Evolutionary conservation across 331 rosid genomes (phyloP).

Genomic region (Pyrus hybrid): DNA sequence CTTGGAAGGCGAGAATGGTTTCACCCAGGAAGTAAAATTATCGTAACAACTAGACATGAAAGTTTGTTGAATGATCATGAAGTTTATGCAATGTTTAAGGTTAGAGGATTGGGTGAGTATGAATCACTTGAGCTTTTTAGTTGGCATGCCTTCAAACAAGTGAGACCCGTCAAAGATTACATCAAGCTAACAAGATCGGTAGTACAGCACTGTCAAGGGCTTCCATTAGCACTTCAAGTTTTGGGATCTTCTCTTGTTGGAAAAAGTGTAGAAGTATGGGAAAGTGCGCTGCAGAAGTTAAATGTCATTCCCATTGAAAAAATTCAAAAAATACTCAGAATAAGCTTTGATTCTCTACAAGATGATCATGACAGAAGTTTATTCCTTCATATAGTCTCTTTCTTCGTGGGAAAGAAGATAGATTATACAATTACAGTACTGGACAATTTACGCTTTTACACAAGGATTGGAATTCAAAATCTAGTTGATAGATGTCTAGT

Average conservation of each 20-base stretch:
- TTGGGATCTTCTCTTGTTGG: slow-evolving; percentile 2
- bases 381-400: not conserved
- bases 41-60: not conserved
- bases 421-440: not conserved
- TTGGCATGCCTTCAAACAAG: slow-evolving; percentile 1
- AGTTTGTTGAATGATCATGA: not conserved
- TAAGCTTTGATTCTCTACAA: slow-evolving; percentile 1
- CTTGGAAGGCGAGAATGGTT: not conserved
- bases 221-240: not conserved
- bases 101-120: not conserved
- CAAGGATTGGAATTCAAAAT: not conserved
- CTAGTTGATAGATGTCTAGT: slow-evolving; percentile 3
- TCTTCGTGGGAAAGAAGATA: not conserved
- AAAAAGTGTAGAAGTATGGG: not conserved
- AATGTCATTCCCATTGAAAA: not conserved
- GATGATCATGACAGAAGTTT: not conserved
- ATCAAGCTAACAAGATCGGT: not conserved
- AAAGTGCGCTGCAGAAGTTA: not conserved
- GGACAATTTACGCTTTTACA: not conserved
- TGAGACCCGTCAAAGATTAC: not conserved
- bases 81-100: not conserved
- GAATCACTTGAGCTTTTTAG: not conserved
- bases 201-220: not conserved
- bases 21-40: not conserved
- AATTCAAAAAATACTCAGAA: not conserved